Evolutionary conservation across 164 flowering plant species (phyloP), one percentile per base, ranked within the genome.

Genomic region (Amborella trichopoda): DNA sequence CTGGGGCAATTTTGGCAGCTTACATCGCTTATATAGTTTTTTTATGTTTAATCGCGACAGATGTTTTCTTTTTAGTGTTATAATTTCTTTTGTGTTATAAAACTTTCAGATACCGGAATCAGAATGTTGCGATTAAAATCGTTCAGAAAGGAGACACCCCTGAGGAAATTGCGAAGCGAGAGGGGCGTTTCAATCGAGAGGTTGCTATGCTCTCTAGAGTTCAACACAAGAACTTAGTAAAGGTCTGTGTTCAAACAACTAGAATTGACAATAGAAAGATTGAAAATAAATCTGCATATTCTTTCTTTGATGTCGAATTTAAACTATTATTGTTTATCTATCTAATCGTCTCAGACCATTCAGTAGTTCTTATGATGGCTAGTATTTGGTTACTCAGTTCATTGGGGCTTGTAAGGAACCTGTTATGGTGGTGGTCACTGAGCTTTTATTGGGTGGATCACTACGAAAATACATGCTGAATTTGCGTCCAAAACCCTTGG

Each of bases 371-470:
- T 18, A 38, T 18, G 18, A 19, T 56, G 39, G 37, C 27, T 53
- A 19, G 32, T 51, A 9, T 61, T 28, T 54, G 14, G 44, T 27
- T 27, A 10, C 11, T 59, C 75, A 86, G 98, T 86, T 90, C 49
- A 76, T 90, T 54, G 98, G 98, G 32, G 96, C 90, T n/a, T 74
- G 87, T 55, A 72, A 69, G 40, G 93, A 80, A 32, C 98, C 98
- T 9, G 69, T 68, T 25, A 76, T 80, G 94, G 88, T 86, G 55
- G 75, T 90, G 22, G 86, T 90, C 23, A 90, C 96, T 17, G 98
- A 90, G 72, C 81, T 90, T 55, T 63, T 90, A 26, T 42, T 53
- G 43, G 98, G 98, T 6, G 96, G 98, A 40, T 73, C 98, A 24
- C 64, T 90, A 59, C 84, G 94, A 17, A 90, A 76, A 57, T 86